Evolutionary conservation across 176 grass and related monocot genomes (phyloP).

Genomic region (Phoenix dactylifera): DNA sequence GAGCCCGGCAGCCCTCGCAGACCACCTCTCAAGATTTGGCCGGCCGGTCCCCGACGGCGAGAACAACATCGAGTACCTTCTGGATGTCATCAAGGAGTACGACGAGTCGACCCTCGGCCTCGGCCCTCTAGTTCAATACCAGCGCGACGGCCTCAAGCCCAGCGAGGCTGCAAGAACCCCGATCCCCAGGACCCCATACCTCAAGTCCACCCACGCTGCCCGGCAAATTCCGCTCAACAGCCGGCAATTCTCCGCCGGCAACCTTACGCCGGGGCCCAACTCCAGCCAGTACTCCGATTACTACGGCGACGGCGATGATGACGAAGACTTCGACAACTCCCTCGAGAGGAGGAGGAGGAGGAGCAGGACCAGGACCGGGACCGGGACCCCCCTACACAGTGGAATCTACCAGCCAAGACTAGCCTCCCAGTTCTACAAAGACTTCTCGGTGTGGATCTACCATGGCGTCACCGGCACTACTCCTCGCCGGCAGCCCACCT

Average conservation of each 20-base stretch:
- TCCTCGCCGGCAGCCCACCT: constrained; percentile 34
- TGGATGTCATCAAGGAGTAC: constrained; percentile 70
- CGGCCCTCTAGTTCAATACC: constrained; percentile 55
- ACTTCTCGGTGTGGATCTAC: constrained; percentile 68
- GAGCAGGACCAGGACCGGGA: background rate
- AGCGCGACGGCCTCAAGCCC: constrained; percentile 46
- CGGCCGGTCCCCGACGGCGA: constrained; percentile 49
- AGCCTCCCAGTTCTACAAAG: constrained; percentile 68
- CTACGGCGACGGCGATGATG: constrained; percentile 22
- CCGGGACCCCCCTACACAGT: constrained; percentile 20
- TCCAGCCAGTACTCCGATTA: constrained; percentile 24
- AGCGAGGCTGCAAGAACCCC: constrained; percentile 46
- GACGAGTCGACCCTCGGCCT: constrained; percentile 54
- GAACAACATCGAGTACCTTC: constrained; percentile 67
- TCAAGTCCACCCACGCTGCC: constrained; percentile 34
- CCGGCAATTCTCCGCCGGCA: constrained; percentile 36
- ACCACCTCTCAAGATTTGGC: constrained; percentile 48
- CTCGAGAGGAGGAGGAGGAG: constrained; percentile 32
- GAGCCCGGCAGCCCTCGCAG: constrained; percentile 33
- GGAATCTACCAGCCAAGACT: constrained; percentile 38
- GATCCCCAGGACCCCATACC: constrained; percentile 27
- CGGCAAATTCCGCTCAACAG: constrained; percentile 53
- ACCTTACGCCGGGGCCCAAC: constrained; percentile 29
- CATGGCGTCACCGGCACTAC: constrained; percentile 48
- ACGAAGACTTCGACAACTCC: constrained; percentile 47